Base-by-base conservation (phyloP, 345 rosid genomes). In the Arabidopsis thaliana region DNA sequence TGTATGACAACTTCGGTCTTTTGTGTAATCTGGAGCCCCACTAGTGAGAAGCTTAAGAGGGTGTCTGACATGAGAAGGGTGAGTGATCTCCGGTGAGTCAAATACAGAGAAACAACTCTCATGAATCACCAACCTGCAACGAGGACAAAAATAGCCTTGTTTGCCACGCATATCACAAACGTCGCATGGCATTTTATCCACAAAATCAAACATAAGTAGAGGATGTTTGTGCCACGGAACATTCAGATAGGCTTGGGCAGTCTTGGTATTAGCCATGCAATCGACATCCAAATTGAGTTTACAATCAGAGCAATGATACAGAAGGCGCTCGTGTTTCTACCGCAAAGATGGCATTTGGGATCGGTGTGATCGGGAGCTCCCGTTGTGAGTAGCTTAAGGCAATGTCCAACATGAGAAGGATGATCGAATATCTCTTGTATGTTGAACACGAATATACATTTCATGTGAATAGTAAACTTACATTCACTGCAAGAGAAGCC, bases 331-430 rank as follows among this genome's bases (percentile, higher is more conserved):
- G 59, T 70, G 24, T 25, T 34, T 48, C 59, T 59, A 48, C 67
- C 49, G 20, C 75, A 48, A 0, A 71, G 1, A 14, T 59, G 75
- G 6, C 66, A 71, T 7, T 3, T 59, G 0, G 75, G 67, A 0
- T 71, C 59, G 2, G 75, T 59, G 67, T 59, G 49, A 36, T 34
- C 16, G 12, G 58, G 65, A 59, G 67, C 58, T 2, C 75, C 67
- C 0, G 57, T 71, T 24, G 66, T 48, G 25, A 86, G 28, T 65
- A 72, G 16, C 65, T 56, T 49, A 2, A 78, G 23, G 23, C 13
- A 32, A 0, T 61, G 51, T 2, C 55, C 55, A 7, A 1, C 44
- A 42, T 69, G 73, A 42, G 14, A 69, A 42, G 42, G 73, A 0
- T 34, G 42, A 1, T 34, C 7, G 3, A 0, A 16, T 34, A 9